Evolutionary conservation across 306 rosid species (phyloP).

Genomic region (Cucurbita moschata): DNA sequence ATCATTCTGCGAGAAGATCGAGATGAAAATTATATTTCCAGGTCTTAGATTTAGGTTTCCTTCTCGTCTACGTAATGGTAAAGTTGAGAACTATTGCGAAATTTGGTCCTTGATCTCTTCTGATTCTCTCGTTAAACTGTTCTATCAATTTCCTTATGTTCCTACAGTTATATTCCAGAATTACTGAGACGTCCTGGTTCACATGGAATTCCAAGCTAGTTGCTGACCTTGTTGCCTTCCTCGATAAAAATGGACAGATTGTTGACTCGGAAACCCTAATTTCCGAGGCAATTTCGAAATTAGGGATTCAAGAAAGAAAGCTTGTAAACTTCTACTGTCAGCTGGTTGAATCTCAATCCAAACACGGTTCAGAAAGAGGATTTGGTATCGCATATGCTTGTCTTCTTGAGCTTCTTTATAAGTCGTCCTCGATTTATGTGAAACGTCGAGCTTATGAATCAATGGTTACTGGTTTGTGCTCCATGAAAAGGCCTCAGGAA

Average conservation of each 20-base stretch:
- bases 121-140: neutral
- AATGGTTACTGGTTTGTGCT: conserved; percentile 51
- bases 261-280: conserved; percentile 26
- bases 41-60: no score
- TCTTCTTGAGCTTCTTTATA: conserved; percentile 25
- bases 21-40: neutral
- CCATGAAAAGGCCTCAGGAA: conserved; percentile 45
- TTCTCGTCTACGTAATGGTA: no score
- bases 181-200: conserved; percentile 55
- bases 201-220: conserved; percentile 48
- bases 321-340: conserved; percentile 45
- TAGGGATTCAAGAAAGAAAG: conserved; percentile 31
- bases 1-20: neutral
- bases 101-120: neutral
- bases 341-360: conserved; percentile 50
- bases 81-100: neutral
- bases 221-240: conserved; percentile 48
- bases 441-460: conserved; percentile 48
- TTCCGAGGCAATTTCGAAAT: conserved; percentile 29
- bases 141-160: neutral
- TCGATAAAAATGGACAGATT: conserved; percentile 34
- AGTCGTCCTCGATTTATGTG: conserved; percentile 36
- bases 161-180: conserved; percentile 45
- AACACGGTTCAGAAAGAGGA: conserved; percentile 31
- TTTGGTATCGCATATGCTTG: conserved; percentile 28